A percentile compares a stretch with the other conserved stretches of the same genome.
phyloP scores from a whole-genome alignment of 306 rosid species.

The Cucurbita argyrosperma region DNA sequence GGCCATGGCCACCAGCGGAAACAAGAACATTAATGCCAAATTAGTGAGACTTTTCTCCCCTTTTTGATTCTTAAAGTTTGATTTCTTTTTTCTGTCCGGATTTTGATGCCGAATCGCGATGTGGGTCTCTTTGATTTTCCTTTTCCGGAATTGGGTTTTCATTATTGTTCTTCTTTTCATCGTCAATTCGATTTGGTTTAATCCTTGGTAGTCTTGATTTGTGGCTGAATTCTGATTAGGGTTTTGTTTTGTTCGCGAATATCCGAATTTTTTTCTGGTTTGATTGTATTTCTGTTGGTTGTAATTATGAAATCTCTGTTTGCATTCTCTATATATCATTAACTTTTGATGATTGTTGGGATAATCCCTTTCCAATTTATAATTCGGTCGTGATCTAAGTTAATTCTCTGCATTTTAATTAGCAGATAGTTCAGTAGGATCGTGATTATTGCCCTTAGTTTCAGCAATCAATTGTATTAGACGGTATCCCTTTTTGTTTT shows the following conservation, averaged over 20 bases:
- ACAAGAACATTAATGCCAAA: conserved; percentile 48
- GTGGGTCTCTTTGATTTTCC: neutral
- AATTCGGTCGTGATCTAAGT: neutral
- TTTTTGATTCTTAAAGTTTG: neutral
- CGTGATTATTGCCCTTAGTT: no score
- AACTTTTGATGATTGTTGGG: neutral
- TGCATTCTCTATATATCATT: neutral
- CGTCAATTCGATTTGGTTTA: neutral
- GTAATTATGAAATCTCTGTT: neutral
- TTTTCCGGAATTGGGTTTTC: neutral
- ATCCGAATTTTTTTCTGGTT: neutral
- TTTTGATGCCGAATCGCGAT: neutral
- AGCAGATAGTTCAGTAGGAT: neutral
- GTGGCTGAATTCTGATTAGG: neutral
- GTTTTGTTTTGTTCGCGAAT: neutral
- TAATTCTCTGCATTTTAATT: neutral
- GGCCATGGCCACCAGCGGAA: conserved; percentile 49
- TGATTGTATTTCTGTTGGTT: neutral
- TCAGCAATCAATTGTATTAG: no score
- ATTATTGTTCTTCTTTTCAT: neutral
- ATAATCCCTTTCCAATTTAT: neutral
- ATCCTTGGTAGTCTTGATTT: neutral
- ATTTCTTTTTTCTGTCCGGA: neutral
- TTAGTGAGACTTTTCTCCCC: conserved; percentile 19
- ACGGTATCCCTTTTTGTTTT: neutral